Evolutionary conservation across 169 alveolate genomes (phyloP).

Genomic region (Plasmodium malariae): DNA sequence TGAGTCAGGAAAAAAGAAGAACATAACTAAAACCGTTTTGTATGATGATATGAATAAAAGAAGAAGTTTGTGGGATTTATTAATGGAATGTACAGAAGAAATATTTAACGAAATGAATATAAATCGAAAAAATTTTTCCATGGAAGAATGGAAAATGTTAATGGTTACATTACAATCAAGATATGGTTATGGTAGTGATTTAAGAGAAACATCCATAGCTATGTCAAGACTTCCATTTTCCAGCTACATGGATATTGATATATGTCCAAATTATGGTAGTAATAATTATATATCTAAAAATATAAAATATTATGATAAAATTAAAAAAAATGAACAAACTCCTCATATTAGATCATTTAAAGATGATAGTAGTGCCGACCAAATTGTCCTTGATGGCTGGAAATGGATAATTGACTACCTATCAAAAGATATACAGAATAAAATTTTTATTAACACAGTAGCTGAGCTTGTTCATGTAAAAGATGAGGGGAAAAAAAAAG

Average conservation of each 20-base stretch:
- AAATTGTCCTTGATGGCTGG: conserved; percentile 87
- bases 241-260: conserved; percentile 52
- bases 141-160: conserved; percentile 75
- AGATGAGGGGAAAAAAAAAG: neutral
- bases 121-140: conserved; percentile 30
- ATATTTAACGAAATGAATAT: conserved; percentile 76
- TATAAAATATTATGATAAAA: conserved; percentile 56
- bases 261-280: conserved; percentile 51
- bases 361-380: conserved; percentile 78
- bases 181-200: conserved; percentile 75
- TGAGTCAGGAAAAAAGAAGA: neutral
- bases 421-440: conserved; percentile 65
- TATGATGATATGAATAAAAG: conserved; percentile 61
- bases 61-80: conserved; percentile 84
- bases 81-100: conserved; percentile 80
- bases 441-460: conserved; percentile 78
- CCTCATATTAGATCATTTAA: conserved; percentile 73
- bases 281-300: conserved; percentile 43
- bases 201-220: conserved; percentile 66
- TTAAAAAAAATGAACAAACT: conserved; percentile 59
- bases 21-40: conserved; percentile 30
- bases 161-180: conserved; percentile 76
- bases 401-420: conserved; percentile 82
- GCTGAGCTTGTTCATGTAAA: conserved; percentile 73
- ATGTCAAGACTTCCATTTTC: conserved; percentile 60